A percentile compares a stretch with the other conserved stretches of the same genome.
Evolutionary conservation across 257 asterid genomes (phyloP).

Genomic region (Scutellaria barbata): DNA sequence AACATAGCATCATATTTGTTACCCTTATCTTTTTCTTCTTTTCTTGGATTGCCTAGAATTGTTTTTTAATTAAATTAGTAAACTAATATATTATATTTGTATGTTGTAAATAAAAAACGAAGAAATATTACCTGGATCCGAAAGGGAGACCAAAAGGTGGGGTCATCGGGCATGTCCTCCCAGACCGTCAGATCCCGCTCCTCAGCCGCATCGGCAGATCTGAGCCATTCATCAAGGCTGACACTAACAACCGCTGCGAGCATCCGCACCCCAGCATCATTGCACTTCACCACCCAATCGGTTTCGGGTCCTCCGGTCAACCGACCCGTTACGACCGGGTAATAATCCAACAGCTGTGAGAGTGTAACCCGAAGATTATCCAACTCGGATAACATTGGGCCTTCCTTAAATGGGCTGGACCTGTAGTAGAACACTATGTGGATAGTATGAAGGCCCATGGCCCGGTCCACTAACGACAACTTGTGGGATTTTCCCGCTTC

Average conservation of each 20-base stretch:
- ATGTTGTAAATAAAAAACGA: too few relatives aligned
- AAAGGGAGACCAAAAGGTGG: slow-evolving; percentile 67
- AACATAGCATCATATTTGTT: too few relatives aligned
- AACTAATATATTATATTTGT: too few relatives aligned
- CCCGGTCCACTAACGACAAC: slow-evolving; percentile 47
- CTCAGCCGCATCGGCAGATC: slow-evolving; percentile 53
- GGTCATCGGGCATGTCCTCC: slow-evolving; percentile 65
- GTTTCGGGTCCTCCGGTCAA: slow-evolving; percentile 48
- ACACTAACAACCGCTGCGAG: slow-evolving; percentile 49
- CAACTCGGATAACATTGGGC: slow-evolving; percentile 41
- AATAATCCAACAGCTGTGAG: slow-evolving; percentile 46
- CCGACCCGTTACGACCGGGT: slow-evolving; percentile 67
- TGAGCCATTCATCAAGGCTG: slow-evolving; percentile 68
- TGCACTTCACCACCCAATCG: slow-evolving; percentile 58
- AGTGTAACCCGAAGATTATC: slow-evolving; percentile 53
- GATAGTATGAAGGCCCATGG: slow-evolving; percentile 50
- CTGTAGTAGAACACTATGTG: slow-evolving; percentile 56
- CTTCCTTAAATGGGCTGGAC: slow-evolving; percentile 53
- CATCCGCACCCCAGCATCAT: slow-evolving; percentile 72
- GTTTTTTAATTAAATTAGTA: too few relatives aligned
- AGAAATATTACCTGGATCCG: slow-evolving; percentile 59
- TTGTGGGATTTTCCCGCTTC: slow-evolving; percentile 47
- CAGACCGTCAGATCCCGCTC: slow-evolving; percentile 65
- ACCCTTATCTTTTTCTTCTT: too few relatives aligned
- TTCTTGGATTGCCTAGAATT: too few relatives aligned